These are phyloP conservation scores for Xylaria arbuscula DNA, from an alignment of 2,329 filamentous ascomycete genomes.

Conservation along the genomic window DNA sequence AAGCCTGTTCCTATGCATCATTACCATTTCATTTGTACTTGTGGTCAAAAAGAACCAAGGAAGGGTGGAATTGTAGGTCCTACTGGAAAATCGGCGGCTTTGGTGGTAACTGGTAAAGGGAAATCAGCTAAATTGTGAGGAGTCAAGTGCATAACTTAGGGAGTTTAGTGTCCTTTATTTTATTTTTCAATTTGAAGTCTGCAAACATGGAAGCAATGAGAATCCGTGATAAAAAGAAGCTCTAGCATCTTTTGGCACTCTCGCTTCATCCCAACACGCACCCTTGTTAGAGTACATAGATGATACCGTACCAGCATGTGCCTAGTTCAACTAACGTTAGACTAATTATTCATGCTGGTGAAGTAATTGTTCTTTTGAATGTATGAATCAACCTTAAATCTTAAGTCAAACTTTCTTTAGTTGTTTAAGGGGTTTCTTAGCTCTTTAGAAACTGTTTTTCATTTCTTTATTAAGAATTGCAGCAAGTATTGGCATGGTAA, in stretches of 20 bases:
- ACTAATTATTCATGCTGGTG: too few species aligned
- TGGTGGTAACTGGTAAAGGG: constrained; percentile 16
- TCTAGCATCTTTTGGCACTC: neutral
- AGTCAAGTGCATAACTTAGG: constrained; percentile 27
- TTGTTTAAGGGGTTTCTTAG: too few species aligned
- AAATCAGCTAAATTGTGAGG: constrained; percentile 26
- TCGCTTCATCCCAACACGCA: too few species aligned
- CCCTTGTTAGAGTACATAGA: too few species aligned
- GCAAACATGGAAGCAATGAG: neutral
- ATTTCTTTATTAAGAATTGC: too few species aligned
- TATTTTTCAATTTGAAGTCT: neutral
- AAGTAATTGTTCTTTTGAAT: too few species aligned
- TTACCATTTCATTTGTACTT: constrained; percentile 24
- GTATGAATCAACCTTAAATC: too few species aligned
- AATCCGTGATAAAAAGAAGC: neutral
- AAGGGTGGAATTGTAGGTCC: constrained; percentile 9
- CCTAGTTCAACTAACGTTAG: too few species aligned
- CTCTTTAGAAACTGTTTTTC: too few species aligned
- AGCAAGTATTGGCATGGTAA: too few species aligned
- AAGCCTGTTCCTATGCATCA: constrained; percentile 10
- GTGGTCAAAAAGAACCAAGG: constrained; percentile 1
- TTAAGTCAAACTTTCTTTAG: too few species aligned
- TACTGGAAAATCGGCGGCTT: constrained; percentile 16
- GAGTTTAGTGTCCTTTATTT: constrained; percentile 16
- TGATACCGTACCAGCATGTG: too few species aligned